phyloP scores from a whole-genome alignment of 1,284 basidiomycete genomes.

The Heterobasidion irregulare region DNA sequence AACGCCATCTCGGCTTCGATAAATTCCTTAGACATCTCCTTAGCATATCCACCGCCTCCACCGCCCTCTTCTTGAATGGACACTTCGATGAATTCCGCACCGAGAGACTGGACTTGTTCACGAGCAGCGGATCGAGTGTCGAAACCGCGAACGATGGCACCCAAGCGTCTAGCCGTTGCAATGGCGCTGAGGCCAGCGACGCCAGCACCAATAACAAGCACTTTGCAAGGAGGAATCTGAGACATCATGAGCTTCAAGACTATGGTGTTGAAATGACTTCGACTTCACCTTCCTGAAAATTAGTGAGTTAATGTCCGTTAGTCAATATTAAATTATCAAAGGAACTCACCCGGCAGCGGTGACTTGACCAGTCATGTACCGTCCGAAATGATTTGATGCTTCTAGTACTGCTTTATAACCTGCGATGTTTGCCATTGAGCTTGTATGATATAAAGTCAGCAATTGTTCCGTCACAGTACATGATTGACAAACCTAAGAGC shows the following conservation, averaged over 20 bases:
- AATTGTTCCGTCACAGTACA: background rate
- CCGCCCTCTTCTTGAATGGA: conserved; percentile 70
- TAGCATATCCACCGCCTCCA: conserved; percentile 79
- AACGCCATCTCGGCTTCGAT: conserved; percentile 84
- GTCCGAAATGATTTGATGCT: conserved; percentile 79
- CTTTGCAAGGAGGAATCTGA: conserved; percentile 79
- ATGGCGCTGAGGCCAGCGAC: conserved; percentile 84
- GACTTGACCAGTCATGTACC: conserved; percentile 82
- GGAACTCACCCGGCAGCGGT: conserved; percentile 74
- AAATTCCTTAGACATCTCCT: conserved; percentile 86
- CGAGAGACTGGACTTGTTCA: conserved; percentile 81
- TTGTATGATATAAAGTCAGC: conserved; percentile 17
- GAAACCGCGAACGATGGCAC: conserved; percentile 80
- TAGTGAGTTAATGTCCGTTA: background rate
- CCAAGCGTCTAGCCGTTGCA: conserved; percentile 71
- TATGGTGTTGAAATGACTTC: background rate
- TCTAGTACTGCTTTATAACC: conserved; percentile 85
- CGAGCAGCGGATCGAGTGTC: conserved; percentile 77
- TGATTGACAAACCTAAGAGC: conserved; percentile 53
- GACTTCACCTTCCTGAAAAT: conserved; percentile 17
- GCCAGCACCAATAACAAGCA: conserved; percentile 79
- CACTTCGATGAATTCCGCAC: conserved; percentile 82
- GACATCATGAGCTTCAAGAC: background rate
- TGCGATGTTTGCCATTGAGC: conserved; percentile 86
- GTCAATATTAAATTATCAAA: background rate